These are phyloP conservation scores for Phytophthora tentaculata DNA, from an alignment of 352 stramenopile species.

Conservation along the genomic window DNA sequence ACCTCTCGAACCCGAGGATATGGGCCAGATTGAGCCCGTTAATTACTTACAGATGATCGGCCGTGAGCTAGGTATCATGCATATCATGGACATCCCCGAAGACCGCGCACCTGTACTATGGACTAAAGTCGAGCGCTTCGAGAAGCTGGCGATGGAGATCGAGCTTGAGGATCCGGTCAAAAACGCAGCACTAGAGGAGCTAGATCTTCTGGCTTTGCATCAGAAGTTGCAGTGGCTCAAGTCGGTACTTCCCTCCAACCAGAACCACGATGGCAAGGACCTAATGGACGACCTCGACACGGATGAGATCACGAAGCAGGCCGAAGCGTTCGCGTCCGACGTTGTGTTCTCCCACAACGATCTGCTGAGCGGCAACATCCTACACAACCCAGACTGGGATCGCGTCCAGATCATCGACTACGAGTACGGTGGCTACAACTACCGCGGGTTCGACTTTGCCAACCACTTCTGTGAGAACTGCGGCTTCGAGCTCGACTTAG, in stretches of 20 bases:
- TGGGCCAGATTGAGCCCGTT: constrained; percentile 76
- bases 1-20: constrained; percentile 87
- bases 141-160: constrained; percentile 74
- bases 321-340: constrained; percentile 76
- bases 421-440: constrained; percentile 95
- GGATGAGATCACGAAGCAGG: constrained; percentile 82
- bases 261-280: constrained; percentile 70
- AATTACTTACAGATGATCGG: constrained; percentile 90
- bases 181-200: constrained; percentile 53
- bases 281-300: constrained; percentile 56
- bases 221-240: constrained; percentile 84
- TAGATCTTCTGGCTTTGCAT: constrained; percentile 69
- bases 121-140: constrained; percentile 84
- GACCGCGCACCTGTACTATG: constrained; percentile 71
- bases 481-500: constrained; percentile 93
- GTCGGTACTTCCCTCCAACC: constrained; percentile 74
- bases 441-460: constrained; percentile 93
- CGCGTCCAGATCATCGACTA: constrained; percentile 96
- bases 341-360: constrained; percentile 95
- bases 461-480: constrained; percentile 96
- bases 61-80: constrained; percentile 88
- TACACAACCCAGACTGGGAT: constrained; percentile 78
- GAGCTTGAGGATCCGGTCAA: constrained; percentile 66
- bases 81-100: constrained; percentile 83
- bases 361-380: constrained; percentile 88